Conservation (phyloP, 345 rosid genomes). For the Sisymbrium irio region DNA sequence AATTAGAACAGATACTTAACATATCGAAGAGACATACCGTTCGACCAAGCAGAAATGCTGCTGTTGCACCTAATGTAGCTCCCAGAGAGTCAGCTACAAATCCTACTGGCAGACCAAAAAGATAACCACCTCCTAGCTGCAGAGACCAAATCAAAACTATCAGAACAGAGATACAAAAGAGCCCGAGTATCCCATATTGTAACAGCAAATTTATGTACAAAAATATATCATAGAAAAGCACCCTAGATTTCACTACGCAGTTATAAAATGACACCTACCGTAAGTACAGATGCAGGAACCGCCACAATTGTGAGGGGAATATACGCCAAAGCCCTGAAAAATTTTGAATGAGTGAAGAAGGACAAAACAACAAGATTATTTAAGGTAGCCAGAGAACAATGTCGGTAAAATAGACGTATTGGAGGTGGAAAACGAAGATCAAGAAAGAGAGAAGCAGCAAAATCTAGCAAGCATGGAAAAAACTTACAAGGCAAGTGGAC, state of each 20-base stretch:
- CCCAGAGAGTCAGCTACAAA: slow-evolving; percentile 96
- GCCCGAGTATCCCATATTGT: neutral
- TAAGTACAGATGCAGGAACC: slow-evolving; percentile 57
- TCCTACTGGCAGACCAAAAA: slow-evolving; percentile 95
- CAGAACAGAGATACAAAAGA: neutral
- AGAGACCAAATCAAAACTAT: slow-evolving; percentile 2
- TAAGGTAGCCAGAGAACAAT: neutral
- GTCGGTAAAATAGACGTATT: neutral
- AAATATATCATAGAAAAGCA: neutral
- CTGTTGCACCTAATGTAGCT: slow-evolving; percentile 90
- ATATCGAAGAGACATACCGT: slow-evolving; percentile 49
- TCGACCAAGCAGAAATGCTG: slow-evolving; percentile 94
- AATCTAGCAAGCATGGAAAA: neutral
- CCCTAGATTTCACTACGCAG: neutral
- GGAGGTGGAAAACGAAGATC: neutral
- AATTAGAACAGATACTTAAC: neutral
- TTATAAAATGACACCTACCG: slow-evolving; percentile 39
- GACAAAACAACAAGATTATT: neutral
- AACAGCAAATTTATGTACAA: neutral
- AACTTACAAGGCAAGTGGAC: slow-evolving; percentile 57
- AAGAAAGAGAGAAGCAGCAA: neutral
- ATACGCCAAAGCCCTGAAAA: slow-evolving; percentile 44
- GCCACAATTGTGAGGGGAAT: slow-evolving; percentile 52
- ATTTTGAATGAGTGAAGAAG: neutral
- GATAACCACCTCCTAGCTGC: slow-evolving; percentile 99